A percentile compares a stretch with the other conserved stretches of the same genome.
Evolutionary conservation across 2,329 filamentous ascomycete genomes (phyloP).

Genomic region (Metarhizium guizhouense): DNA sequence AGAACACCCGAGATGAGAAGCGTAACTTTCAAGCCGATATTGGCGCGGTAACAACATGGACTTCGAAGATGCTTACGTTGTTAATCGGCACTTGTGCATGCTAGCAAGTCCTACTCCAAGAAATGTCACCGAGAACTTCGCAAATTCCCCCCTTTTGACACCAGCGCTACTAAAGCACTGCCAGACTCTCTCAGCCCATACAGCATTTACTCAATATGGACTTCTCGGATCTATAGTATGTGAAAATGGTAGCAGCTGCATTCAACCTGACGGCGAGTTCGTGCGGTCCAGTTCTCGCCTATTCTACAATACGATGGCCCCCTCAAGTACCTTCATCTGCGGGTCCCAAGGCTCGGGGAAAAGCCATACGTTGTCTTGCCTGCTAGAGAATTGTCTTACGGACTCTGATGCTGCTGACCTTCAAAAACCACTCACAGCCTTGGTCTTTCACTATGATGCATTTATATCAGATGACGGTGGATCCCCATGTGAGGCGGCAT

Average conservation of each 20-base stretch:
- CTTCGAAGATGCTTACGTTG: neutral
- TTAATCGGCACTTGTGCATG: neutral
- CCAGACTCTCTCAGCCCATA: neutral
- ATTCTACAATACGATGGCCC: slow-evolving; percentile 36
- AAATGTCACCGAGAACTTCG: neutral
- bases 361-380: slow-evolving; percentile 47
- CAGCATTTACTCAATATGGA: slow-evolving; percentile 6
- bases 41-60: neutral
- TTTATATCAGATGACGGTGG: slow-evolving; percentile 38
- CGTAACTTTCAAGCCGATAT: neutral
- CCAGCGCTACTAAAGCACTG: neutral
- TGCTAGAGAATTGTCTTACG: slow-evolving; percentile 48
- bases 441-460: slow-evolving; percentile 57
- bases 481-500: slow-evolving; percentile 49
- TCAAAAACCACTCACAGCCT: slow-evolving; percentile 41
- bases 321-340: slow-evolving; percentile 52
- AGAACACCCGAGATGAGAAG: too few species aligned
- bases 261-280: neutral
- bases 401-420: slow-evolving; percentile 32
- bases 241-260: neutral
- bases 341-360: slow-evolving; percentile 56
- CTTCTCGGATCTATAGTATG: neutral
- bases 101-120: neutral
- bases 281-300: slow-evolving; percentile 10
- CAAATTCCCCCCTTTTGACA: neutral